Evolutionary conservation across 2,329 filamentous ascomycete genomes (phyloP), one percentile per base, ranked within the genome.

Genomic region (Arthrobotrys megalospora): DNA sequence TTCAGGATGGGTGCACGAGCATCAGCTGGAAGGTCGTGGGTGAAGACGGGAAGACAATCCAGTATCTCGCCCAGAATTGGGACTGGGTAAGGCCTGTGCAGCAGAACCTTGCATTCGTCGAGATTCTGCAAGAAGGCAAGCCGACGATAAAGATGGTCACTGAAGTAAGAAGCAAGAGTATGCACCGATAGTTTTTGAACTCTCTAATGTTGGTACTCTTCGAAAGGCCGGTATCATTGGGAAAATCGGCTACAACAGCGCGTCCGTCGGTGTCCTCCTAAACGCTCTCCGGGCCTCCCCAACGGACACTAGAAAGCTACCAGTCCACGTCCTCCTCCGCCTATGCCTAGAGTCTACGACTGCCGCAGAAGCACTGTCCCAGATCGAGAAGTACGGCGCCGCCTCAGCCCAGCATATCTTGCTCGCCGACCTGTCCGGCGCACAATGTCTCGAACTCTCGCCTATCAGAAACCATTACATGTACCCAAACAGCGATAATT

Each of bases 231-330:
- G 89, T 12, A 86, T 90, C 21, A 87, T 91, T 38, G 90, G 89
- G 12, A 92, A 92, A 82, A 91, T 91, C 21, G 90, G 90, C 0
- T 85, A 91, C 80, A 92, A 92, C 81, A 84, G 84, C 14, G 81
- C 82, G 0, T 89, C 89, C 0, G 88, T 91, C 0, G 90, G 89
- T 0, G 87, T 87, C 0, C 88, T 87, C 50, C 84, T 91, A 7
- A 91, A 91, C 77, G 90, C 90, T 0, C 89, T 91, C 76, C 86
- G 86, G 45, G 88, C 88, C 2, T 85, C 86, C 1, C 89, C 89
- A 0, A 86, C 90, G 58, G 85, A 89, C 80, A 80, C 83, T 1
- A 82, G 83, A 0, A 86, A 86, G 6, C 80, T 91, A 1, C 90
- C 90, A 0, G 87, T 90, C n/a, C 90, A 91, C 81, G 84, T 91